Evolutionary conservation across 1,284 basidiomycete genomes (phyloP), one percentile per base, ranked within the genome.

Genomic region (Flammula alnicola): DNA sequence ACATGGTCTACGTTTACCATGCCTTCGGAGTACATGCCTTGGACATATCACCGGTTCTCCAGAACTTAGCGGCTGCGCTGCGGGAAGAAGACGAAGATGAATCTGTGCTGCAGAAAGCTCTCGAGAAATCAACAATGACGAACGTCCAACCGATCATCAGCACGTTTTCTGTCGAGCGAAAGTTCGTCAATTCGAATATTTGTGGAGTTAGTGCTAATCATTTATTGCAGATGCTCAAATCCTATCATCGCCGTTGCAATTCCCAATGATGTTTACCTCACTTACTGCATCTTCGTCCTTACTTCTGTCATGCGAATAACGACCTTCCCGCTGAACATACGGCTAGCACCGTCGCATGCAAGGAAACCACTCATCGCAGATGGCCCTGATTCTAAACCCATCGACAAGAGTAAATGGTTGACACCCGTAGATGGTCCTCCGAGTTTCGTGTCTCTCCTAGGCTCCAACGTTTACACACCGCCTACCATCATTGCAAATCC

Each of bases 231-330:
- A 60, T 84, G 77, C 31, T 86, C 87, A 1, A 87, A 84, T 57
- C 85, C 89, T 1, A 80, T 93, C 22, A 71, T 88, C 26, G 86
- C 84, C 1, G 66, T 91, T 12, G 75, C 82, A 8, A 74, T 93
- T 31, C 84, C 93, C 22, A 90, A 89, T 63, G 92, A 95, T 61
- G 86, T 98, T 43, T 95, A 95, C 63, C 75, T 98, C 32, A 91
- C 90, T 0, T 98, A 98, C 67, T 88, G 90, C 58, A 82, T 97
- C 48, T 81, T 96, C 54, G 84, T 91, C 27, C 73, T 97, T 11
- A 93, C 91, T 0, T 85, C 86, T 1, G 76, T 81, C 29, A 84
- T 90, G 71, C 86, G 88, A 54, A 74, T 93, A 33, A 81, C 83
- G 3, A 81, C 82, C 3, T 80, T 95, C 58, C 78, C 84, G 1